A percentile compares a stretch with the other conserved stretches of the same genome.
These are phyloP conservation scores for Gliomastix tumulicola DNA, from an alignment of 2,329 filamentous ascomycete genomes.

Conservation along the genomic window DNA sequence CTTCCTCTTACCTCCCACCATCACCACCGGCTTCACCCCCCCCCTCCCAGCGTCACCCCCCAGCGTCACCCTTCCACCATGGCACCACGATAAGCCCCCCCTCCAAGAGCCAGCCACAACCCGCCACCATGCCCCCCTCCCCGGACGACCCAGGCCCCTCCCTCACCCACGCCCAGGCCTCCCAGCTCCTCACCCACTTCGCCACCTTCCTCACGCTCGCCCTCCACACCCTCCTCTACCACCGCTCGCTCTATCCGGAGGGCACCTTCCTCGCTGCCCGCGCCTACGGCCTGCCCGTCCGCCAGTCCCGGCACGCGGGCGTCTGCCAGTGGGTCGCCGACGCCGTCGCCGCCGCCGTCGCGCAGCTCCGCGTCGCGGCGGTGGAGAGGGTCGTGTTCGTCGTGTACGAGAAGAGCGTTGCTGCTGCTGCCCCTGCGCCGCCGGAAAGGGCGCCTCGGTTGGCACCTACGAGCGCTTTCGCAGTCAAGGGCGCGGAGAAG, in stretches of 20 bases:
- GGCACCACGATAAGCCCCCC: too few relatives aligned
- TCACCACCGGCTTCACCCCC: too few relatives aligned
- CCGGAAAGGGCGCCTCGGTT: too few relatives aligned
- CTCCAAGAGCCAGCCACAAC: too few relatives aligned
- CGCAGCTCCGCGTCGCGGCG: constrained; percentile 56
- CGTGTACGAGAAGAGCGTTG: too few relatives aligned
- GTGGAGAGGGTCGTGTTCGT: constrained; percentile 41
- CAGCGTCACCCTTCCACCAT: too few relatives aligned
- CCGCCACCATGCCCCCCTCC: neutral
- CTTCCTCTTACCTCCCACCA: too few relatives aligned
- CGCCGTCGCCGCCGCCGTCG: constrained; percentile 64
- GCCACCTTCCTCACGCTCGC: constrained; percentile 74
- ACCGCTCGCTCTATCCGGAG: constrained; percentile 71
- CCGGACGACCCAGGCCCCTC: neutral
- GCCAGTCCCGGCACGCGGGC: constrained; percentile 78
- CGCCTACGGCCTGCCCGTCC: constrained; percentile 78
- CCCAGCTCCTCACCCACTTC: constrained; percentile 58
- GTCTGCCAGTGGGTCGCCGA: constrained; percentile 83
- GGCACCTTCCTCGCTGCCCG: constrained; percentile 71
- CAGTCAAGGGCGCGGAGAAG: neutral
- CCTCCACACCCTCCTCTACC: constrained; percentile 80
- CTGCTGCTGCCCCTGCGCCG: too few relatives aligned
- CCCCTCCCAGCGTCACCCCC: too few relatives aligned
- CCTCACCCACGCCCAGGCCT: neutral
- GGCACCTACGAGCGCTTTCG: neutral